These are phyloP conservation scores for Lachancea sp. DNA, from an alignment of 805 yeast genomes.

Conservation along the genomic window DNA sequence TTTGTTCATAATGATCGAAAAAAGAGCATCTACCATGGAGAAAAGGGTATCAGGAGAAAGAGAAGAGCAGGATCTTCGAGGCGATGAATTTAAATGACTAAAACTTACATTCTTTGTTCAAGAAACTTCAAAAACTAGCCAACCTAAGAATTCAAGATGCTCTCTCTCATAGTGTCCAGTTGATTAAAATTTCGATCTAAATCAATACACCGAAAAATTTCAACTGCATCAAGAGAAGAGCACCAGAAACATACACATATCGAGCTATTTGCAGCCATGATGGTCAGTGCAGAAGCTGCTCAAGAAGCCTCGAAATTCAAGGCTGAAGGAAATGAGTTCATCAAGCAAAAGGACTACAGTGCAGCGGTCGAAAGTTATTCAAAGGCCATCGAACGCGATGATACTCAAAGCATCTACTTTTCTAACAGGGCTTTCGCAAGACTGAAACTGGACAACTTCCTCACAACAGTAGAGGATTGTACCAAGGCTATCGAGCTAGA, in stretches of 20 bases:
- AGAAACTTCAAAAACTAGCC: too few relatives aligned
- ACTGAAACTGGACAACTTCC: constrained; percentile 79
- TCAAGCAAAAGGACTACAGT: constrained; percentile 58
- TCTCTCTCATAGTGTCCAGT: neutral
- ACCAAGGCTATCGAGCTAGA: constrained; percentile 63
- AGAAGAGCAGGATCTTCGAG: too few relatives aligned
- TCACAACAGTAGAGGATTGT: constrained; percentile 77
- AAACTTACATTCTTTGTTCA: too few relatives aligned
- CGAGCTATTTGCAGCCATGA: neutral
- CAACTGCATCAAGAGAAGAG: neutral
- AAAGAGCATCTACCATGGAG: too few relatives aligned
- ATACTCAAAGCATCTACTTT: constrained; percentile 54
- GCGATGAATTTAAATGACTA: too few relatives aligned
- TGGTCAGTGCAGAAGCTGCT: constrained; percentile 13
- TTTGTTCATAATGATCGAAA: too few relatives aligned
- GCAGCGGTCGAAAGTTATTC: constrained; percentile 69
- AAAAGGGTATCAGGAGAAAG: too few relatives aligned
- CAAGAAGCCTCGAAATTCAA: constrained; percentile 47
- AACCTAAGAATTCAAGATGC: neutral
- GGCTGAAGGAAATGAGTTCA: constrained; percentile 63
- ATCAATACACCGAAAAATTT: neutral
- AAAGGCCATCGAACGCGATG: constrained; percentile 61
- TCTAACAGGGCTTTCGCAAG: constrained; percentile 90
- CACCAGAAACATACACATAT: neutral
- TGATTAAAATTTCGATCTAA: neutral